Evolutionary conservation across 495 filamentous ascomycete species (phyloP).

Genomic region (Apiosordaria backusii): DNA sequence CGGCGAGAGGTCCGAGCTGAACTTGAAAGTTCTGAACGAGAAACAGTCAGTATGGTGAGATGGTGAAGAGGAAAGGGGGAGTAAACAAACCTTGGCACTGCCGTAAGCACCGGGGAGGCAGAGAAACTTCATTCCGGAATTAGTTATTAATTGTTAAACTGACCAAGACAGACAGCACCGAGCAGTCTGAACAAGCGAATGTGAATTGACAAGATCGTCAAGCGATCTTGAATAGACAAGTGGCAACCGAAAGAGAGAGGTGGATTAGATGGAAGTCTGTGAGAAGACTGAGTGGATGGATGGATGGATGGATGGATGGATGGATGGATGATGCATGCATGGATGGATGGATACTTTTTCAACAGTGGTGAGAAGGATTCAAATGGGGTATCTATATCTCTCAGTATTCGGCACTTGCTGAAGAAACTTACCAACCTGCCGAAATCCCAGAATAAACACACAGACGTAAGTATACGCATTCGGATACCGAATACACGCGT

Average conservation of each 20-base stretch:
- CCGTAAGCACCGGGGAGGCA: conserved; percentile 28
- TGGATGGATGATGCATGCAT: too few relatives aligned
- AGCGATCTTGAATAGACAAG: background rate
- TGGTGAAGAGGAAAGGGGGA: background rate
- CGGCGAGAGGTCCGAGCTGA: conserved; percentile 49
- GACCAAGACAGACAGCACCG: too few relatives aligned
- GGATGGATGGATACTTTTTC: background rate
- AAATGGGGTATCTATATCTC: background rate
- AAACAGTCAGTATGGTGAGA: background rate
- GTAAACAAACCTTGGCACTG: conserved; percentile 36
- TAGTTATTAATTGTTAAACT: background rate
- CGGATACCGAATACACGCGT: background rate
- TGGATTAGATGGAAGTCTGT: background rate
- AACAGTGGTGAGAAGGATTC: background rate
- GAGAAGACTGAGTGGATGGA: background rate
- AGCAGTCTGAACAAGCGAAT: background rate
- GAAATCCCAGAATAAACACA: background rate
- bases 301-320: background rate
- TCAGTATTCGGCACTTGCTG: background rate
- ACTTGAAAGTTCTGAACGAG: conserved; percentile 48
- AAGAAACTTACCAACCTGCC: background rate
- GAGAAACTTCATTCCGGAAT: conserved; percentile 20
- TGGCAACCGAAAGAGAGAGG: background rate
- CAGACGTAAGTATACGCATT: background rate
- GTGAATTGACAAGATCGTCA: background rate